Base-by-base conservation (phyloP, 805 yeast genomes). In the Monosporozyma solicola region DNA sequence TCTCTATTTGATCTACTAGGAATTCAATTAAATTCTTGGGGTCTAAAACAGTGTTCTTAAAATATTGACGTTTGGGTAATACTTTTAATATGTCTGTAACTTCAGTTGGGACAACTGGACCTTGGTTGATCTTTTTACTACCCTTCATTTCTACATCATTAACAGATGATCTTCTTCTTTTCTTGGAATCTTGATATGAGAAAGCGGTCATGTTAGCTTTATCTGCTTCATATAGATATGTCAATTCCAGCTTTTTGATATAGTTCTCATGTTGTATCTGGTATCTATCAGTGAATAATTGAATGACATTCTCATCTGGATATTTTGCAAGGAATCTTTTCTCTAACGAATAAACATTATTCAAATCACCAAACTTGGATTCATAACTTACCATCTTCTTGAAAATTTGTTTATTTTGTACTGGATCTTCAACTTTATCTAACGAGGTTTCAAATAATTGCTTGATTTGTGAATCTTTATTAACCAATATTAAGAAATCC, bases 381-480 rank as follows among this genome's bases (percentile, higher is more conserved):
- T 91, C 95, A 63, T 83, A 84, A 49, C 76, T 72, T 48, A 87
- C 77, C 69, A 85, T 87, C 47, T 76, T 72, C 51, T 79, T 79
- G 60, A 76, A 82, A 41, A 85, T 71, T 41, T 70, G 71, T 51
- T 75, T 72, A 56, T 80, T 61, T 51, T 73, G 72, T 6, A 64
- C 66, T 3, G 61, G 47, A 41, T 63, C 60, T 44, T 48, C 57
- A 11, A 68, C 58, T 48, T 78, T 81, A 9, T 84, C 80, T 9
- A 85, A 74, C 0, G 90, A 82, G 3, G 85, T 77, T 67, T 94
- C 98, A 65, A 92, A 85, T 39, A 89, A 74, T 8, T 89, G 87
- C 59, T 92, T 84, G 16, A 90, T 86, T 61, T 86, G 77, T 4
- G 80, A 76, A 70, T 82, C 91, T 60, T 84, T 86, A 63, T 84